Conservation (phyloP, 768 basidiomycete genomes). For the Piloderma croceum region DNA sequence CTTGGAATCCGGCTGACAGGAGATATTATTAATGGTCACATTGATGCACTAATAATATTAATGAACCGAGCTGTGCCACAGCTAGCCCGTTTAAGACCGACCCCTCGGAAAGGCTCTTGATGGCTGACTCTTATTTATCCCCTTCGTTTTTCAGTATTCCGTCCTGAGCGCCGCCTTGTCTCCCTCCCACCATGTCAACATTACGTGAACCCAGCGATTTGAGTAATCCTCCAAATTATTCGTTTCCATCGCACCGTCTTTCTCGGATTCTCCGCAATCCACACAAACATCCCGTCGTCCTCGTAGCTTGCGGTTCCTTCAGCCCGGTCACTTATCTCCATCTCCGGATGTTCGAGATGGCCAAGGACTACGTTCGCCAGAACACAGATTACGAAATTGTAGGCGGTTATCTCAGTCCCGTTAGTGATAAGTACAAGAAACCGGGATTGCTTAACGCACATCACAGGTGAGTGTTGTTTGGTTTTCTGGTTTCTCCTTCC, state of each 20-base stretch:
- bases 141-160: too few relatives aligned
- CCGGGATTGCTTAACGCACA: slow-evolving; percentile 82
- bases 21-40: too few relatives aligned
- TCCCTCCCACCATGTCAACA: too few relatives aligned
- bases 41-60: too few relatives aligned
- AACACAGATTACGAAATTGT: slow-evolving; percentile 92
- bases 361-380: slow-evolving; percentile 89
- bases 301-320: slow-evolving; percentile 97
- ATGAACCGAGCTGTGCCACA: too few relatives aligned
- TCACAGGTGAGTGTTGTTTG: slow-evolving; percentile 67
- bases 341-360: slow-evolving; percentile 99
- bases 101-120: too few relatives aligned
- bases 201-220: slow-evolving; percentile 37
- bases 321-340: slow-evolving; percentile 97
- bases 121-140: too few relatives aligned
- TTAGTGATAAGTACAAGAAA: slow-evolving; percentile 96
- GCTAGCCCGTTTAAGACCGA: too few relatives aligned
- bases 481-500: too few relatives aligned
- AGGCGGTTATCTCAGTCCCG: slow-evolving; percentile 94
- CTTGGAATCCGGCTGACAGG: too few relatives aligned
- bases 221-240: slow-evolving; percentile 60
- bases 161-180: too few relatives aligned
- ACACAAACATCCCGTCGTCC: slow-evolving; percentile 78
- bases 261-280: slow-evolving; percentile 50
- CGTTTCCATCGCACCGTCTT: slow-evolving; percentile 65